Percentiles rank a stretch among this genome's conserved stretches.
Conservation (phyloP, 2,329 filamentous ascomycete species). For the Hymenoscyphus fraxineus region DNA sequence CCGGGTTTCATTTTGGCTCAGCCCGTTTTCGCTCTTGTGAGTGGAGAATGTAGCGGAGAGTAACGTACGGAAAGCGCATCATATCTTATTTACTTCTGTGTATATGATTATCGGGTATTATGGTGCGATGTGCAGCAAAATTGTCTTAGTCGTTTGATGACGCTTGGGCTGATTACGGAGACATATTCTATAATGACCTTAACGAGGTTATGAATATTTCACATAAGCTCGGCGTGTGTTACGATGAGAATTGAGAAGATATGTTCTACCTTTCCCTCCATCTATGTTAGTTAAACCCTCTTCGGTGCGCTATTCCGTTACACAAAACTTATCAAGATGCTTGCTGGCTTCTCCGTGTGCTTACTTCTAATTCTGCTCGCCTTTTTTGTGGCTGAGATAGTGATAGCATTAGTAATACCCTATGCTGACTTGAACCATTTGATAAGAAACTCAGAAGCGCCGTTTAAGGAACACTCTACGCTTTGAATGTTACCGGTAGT, state of each 20-base stretch:
- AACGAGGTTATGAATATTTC: neutral
- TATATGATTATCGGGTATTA: constrained; percentile 1
- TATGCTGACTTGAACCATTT: no score
- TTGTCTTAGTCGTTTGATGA: neutral
- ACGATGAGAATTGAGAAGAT: neutral
- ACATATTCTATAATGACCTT: neutral
- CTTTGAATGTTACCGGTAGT: no score
- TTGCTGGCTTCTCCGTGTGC: neutral
- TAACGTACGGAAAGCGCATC: neutral
- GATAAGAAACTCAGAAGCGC: no score
- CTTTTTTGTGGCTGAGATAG: no score
- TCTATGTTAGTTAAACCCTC: neutral
- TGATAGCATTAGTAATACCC: no score
- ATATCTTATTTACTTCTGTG: neutral
- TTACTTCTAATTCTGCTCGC: neutral
- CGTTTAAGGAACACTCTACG: no score
- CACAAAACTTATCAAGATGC: neutral
- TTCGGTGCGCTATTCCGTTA: neutral
- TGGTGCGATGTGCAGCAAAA: neutral
- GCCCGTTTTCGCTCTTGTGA: neutral
- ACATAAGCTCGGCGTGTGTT: neutral
- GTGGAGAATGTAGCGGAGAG: neutral
- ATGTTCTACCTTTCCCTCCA: neutral
- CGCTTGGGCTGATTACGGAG: neutral
- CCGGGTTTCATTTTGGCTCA: neutral